A percentile compares a stretch with the other conserved stretches of the same genome.
These are phyloP conservation scores for Prunella vulgaris DNA, from an alignment of 257 asterid genomes.

Conservation along the genomic window DNA sequence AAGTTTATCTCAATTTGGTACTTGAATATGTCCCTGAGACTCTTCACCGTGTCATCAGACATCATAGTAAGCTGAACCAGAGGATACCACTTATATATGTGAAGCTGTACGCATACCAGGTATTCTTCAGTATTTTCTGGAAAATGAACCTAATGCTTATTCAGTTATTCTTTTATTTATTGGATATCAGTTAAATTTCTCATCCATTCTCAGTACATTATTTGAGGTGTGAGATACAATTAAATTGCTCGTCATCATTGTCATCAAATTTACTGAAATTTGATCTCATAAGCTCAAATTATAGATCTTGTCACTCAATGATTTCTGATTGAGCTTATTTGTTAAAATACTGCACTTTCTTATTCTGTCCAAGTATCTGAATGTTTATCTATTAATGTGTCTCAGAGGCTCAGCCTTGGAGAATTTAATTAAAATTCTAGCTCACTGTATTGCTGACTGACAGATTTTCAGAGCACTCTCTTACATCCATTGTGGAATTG, in stretches of 20 bases:
- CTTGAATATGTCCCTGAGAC: conserved; percentile 98
- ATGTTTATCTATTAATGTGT: conserved; percentile 5
- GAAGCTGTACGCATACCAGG: conserved; percentile 92
- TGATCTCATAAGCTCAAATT: conserved; percentile 7
- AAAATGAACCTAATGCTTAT: neutral
- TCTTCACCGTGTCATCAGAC: conserved; percentile 86
- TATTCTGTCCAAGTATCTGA: conserved; percentile 6
- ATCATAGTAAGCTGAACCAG: conserved; percentile 84
- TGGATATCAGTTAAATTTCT: neutral
- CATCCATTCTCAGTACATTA: neutral
- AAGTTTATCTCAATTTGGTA: conserved; percentile 83
- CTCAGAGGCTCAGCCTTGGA: conserved; percentile 8
- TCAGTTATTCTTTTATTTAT: neutral
- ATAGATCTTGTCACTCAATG: neutral
- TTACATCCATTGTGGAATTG: conserved; percentile 77
- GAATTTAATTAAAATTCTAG: neutral
- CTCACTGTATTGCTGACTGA: conserved; percentile 23
- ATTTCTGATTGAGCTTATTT: neutral
- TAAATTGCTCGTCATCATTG: neutral
- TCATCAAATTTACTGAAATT: conserved; percentile 3
- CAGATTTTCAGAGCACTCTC: conserved; percentile 96
- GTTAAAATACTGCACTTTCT: neutral
- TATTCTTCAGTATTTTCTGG: conserved; percentile 20
- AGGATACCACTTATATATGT: conserved; percentile 86
- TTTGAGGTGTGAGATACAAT: conserved; percentile 6